These are phyloP conservation scores for Sisymbrium irio DNA, from an alignment of 345 rosid species.

Conservation along the genomic window DNA sequence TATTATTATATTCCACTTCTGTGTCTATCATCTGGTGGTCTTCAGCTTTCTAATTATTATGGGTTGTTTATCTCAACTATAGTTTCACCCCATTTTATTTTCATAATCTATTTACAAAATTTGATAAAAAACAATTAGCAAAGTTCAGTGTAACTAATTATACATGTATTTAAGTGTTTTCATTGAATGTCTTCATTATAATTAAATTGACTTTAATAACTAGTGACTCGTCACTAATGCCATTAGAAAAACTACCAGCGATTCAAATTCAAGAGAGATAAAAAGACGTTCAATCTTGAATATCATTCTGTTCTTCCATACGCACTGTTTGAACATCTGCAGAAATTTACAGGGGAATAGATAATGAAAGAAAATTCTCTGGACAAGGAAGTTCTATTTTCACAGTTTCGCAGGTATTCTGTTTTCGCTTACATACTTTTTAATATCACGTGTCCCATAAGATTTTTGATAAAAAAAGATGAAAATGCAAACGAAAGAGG, in stretches of 20 bases:
- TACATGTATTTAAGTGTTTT: neutral
- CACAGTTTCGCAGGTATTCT: constrained; percentile 23
- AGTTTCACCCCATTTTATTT: neutral
- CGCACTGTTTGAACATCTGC: neutral
- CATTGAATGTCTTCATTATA: constrained; percentile 4
- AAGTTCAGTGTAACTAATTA: constrained; percentile 1
- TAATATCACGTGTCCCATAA: neutral
- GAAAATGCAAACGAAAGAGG: neutral
- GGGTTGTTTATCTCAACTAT: neutral
- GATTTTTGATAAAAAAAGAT: neutral
- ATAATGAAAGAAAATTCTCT: neutral
- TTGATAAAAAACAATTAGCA: neutral
- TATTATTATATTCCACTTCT: neutral
- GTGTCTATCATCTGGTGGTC: neutral
- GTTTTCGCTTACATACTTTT: neutral
- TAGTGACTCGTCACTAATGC: neutral
- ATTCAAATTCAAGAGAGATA: neutral
- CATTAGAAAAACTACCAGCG: neutral
- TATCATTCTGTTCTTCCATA: neutral
- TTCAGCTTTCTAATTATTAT: neutral
- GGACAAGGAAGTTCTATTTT: constrained; percentile 11
- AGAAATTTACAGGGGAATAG: neutral
- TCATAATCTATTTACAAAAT: neutral
- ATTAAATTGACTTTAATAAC: neutral
- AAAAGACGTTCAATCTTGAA: constrained; percentile 9